A percentile compares a stretch with the other conserved stretches of the same genome.
Conservation (phyloP, 257 asterid genomes). For the Nicotiana otophora region DNA sequence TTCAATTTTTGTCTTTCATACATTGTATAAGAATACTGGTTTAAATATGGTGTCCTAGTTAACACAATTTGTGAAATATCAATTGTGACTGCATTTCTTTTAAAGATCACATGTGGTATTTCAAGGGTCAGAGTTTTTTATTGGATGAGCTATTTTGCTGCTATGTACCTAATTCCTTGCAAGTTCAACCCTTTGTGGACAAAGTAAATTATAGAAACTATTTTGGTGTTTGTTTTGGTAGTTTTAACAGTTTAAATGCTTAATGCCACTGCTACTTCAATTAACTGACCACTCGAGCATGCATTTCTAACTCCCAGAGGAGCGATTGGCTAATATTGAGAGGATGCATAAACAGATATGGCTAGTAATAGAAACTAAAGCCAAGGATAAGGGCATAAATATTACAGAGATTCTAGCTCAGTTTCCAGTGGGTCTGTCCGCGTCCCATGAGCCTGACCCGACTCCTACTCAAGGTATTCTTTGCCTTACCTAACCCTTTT, state of each 20-base stretch:
- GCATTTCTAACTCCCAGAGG: not conserved
- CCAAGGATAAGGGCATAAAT: not conserved
- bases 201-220: not conserved
- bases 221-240: not conserved
- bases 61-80: not conserved
- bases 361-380: not conserved
- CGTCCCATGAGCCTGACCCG: constrained; percentile 3
- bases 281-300: not conserved
- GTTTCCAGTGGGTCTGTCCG: not conserved
- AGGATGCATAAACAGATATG: not conserved
- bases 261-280: not conserved
- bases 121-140: not conserved
- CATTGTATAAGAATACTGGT: not conserved
- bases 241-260: not conserved
- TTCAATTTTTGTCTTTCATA: not conserved
- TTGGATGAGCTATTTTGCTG: not conserved
- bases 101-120: not conserved
- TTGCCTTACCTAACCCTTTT: not conserved
- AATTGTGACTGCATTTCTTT: too few relatives aligned
- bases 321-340: not conserved
- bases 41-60: not conserved
- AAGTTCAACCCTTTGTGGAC: not conserved
- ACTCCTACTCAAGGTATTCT: not conserved
- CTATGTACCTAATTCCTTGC: not conserved
- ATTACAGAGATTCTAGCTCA: not conserved